phyloP scores from a whole-genome alignment of 164 flowering plant species.

The Vitis riparia region DNA sequence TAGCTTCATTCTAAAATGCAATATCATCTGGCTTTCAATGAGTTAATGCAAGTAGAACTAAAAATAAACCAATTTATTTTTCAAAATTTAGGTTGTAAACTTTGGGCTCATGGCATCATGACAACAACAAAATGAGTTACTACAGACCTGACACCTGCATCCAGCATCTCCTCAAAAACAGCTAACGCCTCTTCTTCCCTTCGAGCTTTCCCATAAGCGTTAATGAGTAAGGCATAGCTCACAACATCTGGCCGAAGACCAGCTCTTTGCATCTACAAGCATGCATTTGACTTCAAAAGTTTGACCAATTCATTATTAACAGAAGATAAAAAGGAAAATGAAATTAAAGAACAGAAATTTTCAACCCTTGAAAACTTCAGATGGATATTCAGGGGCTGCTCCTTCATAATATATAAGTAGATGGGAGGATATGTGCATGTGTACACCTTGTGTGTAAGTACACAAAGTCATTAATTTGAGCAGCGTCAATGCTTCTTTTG shows the following conservation, averaged over 20 bases:
- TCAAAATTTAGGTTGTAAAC: neutral
- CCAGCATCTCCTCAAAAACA: constrained; percentile 98
- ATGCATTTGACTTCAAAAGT: constrained; percentile 18
- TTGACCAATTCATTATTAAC: constrained; percentile 6
- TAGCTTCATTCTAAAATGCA: too few relatives aligned
- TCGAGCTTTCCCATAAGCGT: constrained; percentile 94
- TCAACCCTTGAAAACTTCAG: neutral
- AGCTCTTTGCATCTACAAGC: constrained; percentile 92
- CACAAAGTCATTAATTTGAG: neutral
- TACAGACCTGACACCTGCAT: constrained; percentile 87
- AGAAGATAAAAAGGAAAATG: constrained; percentile 2
- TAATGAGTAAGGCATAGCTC: constrained; percentile 86
- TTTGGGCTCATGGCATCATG: neutral
- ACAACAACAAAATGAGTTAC: neutral
- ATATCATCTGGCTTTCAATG: too few relatives aligned
- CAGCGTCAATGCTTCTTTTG: neutral
- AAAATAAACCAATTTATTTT: neutral
- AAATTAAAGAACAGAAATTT: neutral
- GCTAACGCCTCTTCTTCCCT: constrained; percentile 96
- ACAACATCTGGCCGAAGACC: constrained; percentile 87
- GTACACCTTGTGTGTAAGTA: neutral
- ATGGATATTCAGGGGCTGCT: neutral
- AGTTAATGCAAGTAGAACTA: too few relatives aligned
- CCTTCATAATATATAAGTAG: neutral
- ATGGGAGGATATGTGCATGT: neutral